Conservation (phyloP, 78 protist genomes). For the Emiliania huxleyi region DNA sequence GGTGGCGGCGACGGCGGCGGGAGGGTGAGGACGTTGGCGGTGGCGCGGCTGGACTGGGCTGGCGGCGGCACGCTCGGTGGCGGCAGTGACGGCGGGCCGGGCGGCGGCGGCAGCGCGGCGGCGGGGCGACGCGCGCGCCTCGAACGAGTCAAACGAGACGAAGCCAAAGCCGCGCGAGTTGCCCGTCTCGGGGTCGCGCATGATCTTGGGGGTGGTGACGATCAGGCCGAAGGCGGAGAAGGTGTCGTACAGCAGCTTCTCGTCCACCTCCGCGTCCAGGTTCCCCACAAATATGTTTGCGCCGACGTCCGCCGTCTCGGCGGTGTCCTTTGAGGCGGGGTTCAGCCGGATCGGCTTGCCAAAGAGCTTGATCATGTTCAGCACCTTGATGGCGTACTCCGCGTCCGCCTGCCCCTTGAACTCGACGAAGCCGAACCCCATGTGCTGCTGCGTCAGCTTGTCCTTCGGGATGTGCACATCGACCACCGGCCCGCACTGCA, state of each 20-base stretch:
- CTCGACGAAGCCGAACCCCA: slow-evolving; percentile 95
- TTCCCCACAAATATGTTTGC: slow-evolving; percentile 88
- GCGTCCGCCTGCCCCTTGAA: slow-evolving; percentile 90
- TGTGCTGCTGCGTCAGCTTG: slow-evolving; percentile 79
- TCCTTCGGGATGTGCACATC: slow-evolving; percentile 94
- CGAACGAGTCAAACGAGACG: slow-evolving; percentile 88
- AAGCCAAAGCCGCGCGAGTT: slow-evolving; percentile 93
- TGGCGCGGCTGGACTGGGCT: too few species aligned
- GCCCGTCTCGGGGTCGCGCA: slow-evolving; percentile 92
- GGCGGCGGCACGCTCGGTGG: too few species aligned
- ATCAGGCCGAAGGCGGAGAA: slow-evolving; percentile 93
- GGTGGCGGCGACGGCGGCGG: too few species aligned
- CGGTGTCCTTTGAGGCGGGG: slow-evolving; percentile 45
- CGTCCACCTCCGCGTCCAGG: slow-evolving; percentile 89
- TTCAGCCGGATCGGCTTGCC: slow-evolving; percentile 91
- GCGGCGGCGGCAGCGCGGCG: too few species aligned
- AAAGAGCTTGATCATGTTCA: slow-evolving; percentile 63
- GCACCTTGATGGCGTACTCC: slow-evolving; percentile 87
- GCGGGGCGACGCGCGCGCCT: slow-evolving; percentile 51
- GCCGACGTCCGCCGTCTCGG: not conserved
- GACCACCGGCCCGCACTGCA: slow-evolving; percentile 69
- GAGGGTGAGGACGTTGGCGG: too few species aligned
- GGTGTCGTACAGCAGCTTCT: slow-evolving; percentile 92
- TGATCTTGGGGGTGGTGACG: slow-evolving; percentile 70
- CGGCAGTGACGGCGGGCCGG: too few species aligned